These are phyloP conservation scores for Globisporangium irregulare DNA, from an alignment of 352 stramenopile species.

Conservation along the genomic window DNA sequence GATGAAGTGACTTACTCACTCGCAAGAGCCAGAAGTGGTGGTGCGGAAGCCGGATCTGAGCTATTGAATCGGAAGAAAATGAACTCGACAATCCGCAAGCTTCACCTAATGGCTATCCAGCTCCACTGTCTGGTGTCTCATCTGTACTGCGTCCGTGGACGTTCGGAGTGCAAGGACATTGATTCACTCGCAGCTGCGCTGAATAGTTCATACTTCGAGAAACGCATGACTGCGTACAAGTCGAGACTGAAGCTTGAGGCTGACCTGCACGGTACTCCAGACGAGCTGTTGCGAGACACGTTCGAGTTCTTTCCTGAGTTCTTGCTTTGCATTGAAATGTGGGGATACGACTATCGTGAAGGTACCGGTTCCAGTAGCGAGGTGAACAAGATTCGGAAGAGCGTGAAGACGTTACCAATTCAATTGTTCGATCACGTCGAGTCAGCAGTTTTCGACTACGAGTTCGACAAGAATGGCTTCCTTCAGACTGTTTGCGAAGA, in stretches of 20 bases:
- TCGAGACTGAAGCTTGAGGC: slow-evolving; percentile 60
- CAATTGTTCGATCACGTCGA: slow-evolving; percentile 45
- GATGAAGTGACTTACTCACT: slow-evolving; percentile 72
- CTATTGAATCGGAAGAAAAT: slow-evolving; percentile 76
- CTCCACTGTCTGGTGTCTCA: slow-evolving; percentile 69
- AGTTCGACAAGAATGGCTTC: slow-evolving; percentile 51
- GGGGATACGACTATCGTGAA: slow-evolving; percentile 69
- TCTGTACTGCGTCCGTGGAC: slow-evolving; percentile 59
- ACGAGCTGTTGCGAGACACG: slow-evolving; percentile 64
- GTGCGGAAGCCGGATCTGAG: slow-evolving; percentile 28
- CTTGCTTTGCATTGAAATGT: slow-evolving; percentile 70
- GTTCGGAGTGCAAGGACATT: slow-evolving; percentile 45
- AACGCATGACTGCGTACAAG: slow-evolving; percentile 77
- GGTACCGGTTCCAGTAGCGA: slow-evolving; percentile 21
- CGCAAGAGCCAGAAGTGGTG: slow-evolving; percentile 42
- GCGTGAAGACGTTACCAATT: slow-evolving; percentile 30
- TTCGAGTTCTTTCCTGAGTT: slow-evolving; percentile 80
- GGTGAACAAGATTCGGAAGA: slow-evolving; percentile 14
- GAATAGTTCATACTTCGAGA: slow-evolving; percentile 72
- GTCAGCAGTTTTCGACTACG: slow-evolving; percentile 54
- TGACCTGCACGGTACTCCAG: slow-evolving; percentile 31
- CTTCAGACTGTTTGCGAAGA: slow-evolving; percentile 74
- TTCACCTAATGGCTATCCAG: slow-evolving; percentile 75
- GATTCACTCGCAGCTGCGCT: slow-evolving; percentile 57
- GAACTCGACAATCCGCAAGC: slow-evolving; percentile 78